Base-by-base conservation (phyloP, 768 basidiomycete genomes). In the Boletales sp. region DNA sequence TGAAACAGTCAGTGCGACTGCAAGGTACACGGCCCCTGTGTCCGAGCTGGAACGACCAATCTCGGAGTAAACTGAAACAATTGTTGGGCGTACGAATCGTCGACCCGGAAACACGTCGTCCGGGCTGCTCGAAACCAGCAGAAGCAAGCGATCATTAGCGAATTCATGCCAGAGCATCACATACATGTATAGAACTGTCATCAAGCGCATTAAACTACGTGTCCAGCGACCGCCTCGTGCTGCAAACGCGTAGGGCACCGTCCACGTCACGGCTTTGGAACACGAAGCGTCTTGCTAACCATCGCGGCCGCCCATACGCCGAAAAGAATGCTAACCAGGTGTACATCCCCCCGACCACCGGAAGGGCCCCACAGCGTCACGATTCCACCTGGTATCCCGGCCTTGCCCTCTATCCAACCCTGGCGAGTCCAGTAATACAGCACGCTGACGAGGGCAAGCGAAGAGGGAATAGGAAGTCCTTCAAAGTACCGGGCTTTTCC, bases 401-500 rank as follows among this genome's bases (percentile, higher is more conserved):
- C 70, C 56, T 84, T 79, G 17, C 86, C 88, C 50, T 80, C 84
- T 54, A 92, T 85, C 90, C 89, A 93, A 12, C 90, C 94, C 44
- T 83, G 77, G 58, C 81, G 84, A 36, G 83, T 80, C 89, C 90
- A 95, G 61, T 82, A 87, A 30, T 86, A 84, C 68, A 98, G 72
- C 28, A 89, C 59, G 17, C 73, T 81, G 49, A 96, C 94, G 48
- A 99, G 77, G 11, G 63, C 79, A 41, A 99, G 78, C 11, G 90
- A 89, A 0, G 90, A 90, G 2, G 96, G 96, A 53, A 99, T 98
- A 21, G 96, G 96, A 18, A 99, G 81, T 6, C 96, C 96, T 71
- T 98, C 96, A 66, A 98, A 99, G 74, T 94, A 98, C 61, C 86
- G 85, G 14, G 89, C 78, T 67, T 97, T 98, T 50, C 96, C 95